Conservation (phyloP, 371 early-diverging fungal species). For the Conidiobolus coronatus region DNA sequence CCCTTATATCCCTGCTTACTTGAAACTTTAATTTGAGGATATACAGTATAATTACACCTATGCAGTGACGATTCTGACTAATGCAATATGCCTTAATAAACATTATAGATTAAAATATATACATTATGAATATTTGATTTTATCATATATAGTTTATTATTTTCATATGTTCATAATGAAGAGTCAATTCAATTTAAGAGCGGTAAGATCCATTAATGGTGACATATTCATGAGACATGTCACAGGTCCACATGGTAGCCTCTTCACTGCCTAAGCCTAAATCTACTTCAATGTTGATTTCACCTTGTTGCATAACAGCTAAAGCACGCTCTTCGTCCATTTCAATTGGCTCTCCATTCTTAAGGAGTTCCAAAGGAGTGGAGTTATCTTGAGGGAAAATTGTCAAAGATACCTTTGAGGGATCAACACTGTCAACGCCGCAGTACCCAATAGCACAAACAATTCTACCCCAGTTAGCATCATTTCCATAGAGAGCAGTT, state of each 20-base stretch:
- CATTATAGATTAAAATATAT: no score
- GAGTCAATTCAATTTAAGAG: conserved; percentile 33
- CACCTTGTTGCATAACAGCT: conserved; percentile 62
- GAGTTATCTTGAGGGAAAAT: conserved; percentile 37
- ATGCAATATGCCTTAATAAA: no score
- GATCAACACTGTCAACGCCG: conserved; percentile 41
- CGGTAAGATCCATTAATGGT: conserved; percentile 81
- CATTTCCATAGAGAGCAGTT: conserved; percentile 83
- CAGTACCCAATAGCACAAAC: conserved; percentile 62
- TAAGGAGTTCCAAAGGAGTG: conserved; percentile 37
- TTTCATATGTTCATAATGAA: no score
- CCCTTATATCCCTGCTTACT: no score
- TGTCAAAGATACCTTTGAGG: conserved; percentile 46
- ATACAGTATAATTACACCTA: no score
- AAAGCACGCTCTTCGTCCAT: conserved; percentile 55
- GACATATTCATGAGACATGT: conserved; percentile 81
- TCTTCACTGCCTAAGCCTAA: conserved; percentile 46
- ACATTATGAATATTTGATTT: no score
- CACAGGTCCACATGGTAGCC: conserved; percentile 82
- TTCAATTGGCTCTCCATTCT: conserved; percentile 60
- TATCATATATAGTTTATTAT: no score
- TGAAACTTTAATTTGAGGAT: no score
- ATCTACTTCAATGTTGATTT: conserved; percentile 52
- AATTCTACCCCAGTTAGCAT: conserved; percentile 94
- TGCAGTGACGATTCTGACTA: no score